phyloP scores from a whole-genome alignment of 352 stramenopile genomes.

The Discostella stelligera region DNA sequence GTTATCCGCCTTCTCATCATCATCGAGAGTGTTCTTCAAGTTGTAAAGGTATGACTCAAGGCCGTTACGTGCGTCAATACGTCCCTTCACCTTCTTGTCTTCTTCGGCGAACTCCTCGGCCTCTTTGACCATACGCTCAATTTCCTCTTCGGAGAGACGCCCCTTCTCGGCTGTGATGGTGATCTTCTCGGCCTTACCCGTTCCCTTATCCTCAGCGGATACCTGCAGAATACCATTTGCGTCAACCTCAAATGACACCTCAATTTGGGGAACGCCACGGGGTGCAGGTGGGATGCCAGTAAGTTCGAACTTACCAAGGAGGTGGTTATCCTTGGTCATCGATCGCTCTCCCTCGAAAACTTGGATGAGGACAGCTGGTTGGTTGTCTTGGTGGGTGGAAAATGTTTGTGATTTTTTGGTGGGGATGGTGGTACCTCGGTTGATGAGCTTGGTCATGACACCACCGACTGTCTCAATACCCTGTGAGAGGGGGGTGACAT shows the following conservation, averaged over 20 bases:
- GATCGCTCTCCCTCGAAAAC: constrained; percentile 98
- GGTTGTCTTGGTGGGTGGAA: constrained; percentile 98
- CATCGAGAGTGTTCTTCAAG: constrained; percentile 69
- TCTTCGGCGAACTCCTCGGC: constrained; percentile 96
- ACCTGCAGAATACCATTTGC: constrained; percentile 99
- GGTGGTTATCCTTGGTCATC: constrained; percentile 99
- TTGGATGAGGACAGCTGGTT: constrained; percentile 90
- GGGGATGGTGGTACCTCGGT: constrained; percentile 96
- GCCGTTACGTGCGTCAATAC: constrained; percentile 93
- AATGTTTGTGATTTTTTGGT: constrained; percentile 98
- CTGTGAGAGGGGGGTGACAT: constrained; percentile 96
- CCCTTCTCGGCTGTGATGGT: constrained; percentile 99
- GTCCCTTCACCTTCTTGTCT: constrained; percentile 96
- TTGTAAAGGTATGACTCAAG: constrained; percentile 94
- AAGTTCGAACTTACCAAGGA: constrained; percentile 99
- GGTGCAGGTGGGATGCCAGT: constrained; percentile 95
- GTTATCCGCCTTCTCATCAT: constrained; percentile 94
- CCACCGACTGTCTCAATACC: constrained; percentile 98
- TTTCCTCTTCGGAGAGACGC: constrained; percentile 96
- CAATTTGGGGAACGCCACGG: constrained; percentile 97
- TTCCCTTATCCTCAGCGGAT: constrained; percentile 96
- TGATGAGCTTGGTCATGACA: constrained; percentile 99
- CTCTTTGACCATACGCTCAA: constrained; percentile 98
- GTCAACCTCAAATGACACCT: constrained; percentile 98
- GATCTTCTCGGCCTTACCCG: constrained; percentile 96